Evolutionary conservation across 768 basidiomycete genomes (phyloP), one percentile per base, ranked within the genome.

Genomic region (Rhizopogon vesiculosus): DNA sequence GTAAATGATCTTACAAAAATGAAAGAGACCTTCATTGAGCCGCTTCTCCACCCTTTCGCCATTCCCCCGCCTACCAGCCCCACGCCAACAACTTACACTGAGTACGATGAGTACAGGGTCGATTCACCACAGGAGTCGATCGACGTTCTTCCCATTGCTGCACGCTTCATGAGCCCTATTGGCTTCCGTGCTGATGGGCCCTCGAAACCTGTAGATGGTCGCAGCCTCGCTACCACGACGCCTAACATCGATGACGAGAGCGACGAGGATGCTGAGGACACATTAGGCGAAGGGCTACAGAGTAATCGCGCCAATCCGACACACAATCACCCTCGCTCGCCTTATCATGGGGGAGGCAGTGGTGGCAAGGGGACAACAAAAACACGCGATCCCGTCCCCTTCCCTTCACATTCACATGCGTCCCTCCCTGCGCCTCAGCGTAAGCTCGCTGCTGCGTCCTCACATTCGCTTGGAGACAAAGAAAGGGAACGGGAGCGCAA

Each of bases 21-120:
- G 83, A 93, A 92, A 74, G 91, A 94, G 60, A 93, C 90, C 0
- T 97, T 97, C 64, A 91, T 94, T 63, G 87, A 89, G 59, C 87
- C 91, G 8, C 80, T 96, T 35, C 81, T 98, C 15, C 93, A 96
- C 72, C 91, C 93, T 10, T 92, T 83, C 63, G 73, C 77, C 7
- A 66, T 73, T 1, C 67, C 70, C 13, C 58, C 69, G 0, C 62
- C 69, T 18, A 61, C 75, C n/a, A 77, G 84, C 5, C 79, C 83
- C 7, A 65, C 74, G 33, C 76, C 84, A 10, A 82, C 82, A 4
- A 79, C 81, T 10, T 81, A 82, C 49, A 61, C 78, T 38, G 87
- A 88, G 43, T 86, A 84, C 62, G 88, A 91, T 60, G 87, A 86
- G 48, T 86, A 82, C 66, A 86, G 83, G 16, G 53, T 79, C 43